Evolutionary conservation across 129 eudicot genomes (phyloP).

Genomic region (Artemisia argyi): DNA sequence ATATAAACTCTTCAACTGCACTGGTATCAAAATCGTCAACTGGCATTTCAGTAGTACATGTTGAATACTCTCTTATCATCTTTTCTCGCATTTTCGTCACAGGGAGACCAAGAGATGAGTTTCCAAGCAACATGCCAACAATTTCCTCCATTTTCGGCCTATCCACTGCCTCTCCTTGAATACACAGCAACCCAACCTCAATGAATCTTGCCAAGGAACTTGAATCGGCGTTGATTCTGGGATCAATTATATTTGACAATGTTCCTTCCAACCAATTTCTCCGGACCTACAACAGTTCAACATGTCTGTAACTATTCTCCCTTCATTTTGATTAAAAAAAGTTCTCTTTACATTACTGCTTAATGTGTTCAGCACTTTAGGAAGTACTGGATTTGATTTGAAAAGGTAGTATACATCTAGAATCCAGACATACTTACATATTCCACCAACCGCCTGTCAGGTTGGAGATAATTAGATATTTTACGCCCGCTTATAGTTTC

Average conservation of each 20-base stretch:
- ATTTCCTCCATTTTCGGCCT: slow-evolving; percentile 11
- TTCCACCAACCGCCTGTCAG: background rate
- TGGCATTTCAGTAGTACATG: background rate
- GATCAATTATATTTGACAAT: background rate
- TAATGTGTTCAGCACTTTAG: too few relatives aligned
- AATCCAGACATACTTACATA: background rate
- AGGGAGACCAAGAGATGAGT: background rate
- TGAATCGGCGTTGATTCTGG: background rate
- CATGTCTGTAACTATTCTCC: background rate
- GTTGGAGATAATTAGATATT: background rate
- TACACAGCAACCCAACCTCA: slow-evolving; percentile 9
- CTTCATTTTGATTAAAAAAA: background rate
- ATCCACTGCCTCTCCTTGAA: background rate
- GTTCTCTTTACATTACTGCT: background rate
- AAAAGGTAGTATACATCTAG: background rate
- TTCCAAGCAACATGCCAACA: background rate
- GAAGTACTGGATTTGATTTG: too few relatives aligned
- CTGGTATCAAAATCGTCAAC: background rate
- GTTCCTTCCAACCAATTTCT: background rate
- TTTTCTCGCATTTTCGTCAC: background rate
- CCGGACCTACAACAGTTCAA: slow-evolving; percentile 1
- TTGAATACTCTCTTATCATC: background rate
- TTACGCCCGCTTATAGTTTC: background rate
- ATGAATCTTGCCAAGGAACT: background rate
- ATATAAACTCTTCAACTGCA: background rate